Conservation (phyloP, 2,329 filamentous ascomycete species). For the Trichoderma lentiforme region DNA sequence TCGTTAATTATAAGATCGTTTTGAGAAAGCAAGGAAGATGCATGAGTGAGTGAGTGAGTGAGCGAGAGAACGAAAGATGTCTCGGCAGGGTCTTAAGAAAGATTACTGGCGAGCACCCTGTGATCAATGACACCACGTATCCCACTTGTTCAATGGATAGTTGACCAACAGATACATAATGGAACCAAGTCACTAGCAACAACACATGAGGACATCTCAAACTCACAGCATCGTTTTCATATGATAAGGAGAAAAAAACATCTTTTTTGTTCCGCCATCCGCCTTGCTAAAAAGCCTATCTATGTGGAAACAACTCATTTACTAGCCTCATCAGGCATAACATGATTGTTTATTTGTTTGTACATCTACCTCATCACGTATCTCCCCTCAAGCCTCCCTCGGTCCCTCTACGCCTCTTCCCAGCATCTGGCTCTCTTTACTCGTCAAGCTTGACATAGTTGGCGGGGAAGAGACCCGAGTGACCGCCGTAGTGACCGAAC, state of each 20-base stretch:
- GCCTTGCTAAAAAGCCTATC: neutral
- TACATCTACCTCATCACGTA: slow-evolving; percentile 1
- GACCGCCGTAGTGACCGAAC: slow-evolving; percentile 81
- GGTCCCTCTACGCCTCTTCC: neutral
- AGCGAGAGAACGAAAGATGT: too few relatives aligned
- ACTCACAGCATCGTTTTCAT: neutral
- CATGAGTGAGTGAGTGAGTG: neutral
- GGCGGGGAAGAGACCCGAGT: slow-evolving; percentile 77
- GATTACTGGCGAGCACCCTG: neutral
- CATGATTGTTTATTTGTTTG: slow-evolving; percentile 12
- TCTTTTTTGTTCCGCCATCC: neutral
- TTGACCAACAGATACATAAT: neutral
- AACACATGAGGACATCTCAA: neutral
- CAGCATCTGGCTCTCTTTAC: slow-evolving; percentile 20
- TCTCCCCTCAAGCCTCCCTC: neutral
- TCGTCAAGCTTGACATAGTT: slow-evolving; percentile 63
- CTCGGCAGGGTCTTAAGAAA: too few relatives aligned
- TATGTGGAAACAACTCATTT: neutral
- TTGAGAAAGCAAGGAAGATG: neutral
- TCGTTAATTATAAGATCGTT: neutral
- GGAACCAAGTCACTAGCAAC: neutral
- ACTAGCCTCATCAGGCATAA: slow-evolving; percentile 6
- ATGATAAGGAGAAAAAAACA: neutral
- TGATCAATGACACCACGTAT: neutral
- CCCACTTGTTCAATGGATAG: neutral